A percentile compares a stretch with the other conserved stretches of the same genome.
phyloP scores from a whole-genome alignment of 2,329 filamentous ascomycete species.

The Hymenotorrendiella dingleyae region DNA sequence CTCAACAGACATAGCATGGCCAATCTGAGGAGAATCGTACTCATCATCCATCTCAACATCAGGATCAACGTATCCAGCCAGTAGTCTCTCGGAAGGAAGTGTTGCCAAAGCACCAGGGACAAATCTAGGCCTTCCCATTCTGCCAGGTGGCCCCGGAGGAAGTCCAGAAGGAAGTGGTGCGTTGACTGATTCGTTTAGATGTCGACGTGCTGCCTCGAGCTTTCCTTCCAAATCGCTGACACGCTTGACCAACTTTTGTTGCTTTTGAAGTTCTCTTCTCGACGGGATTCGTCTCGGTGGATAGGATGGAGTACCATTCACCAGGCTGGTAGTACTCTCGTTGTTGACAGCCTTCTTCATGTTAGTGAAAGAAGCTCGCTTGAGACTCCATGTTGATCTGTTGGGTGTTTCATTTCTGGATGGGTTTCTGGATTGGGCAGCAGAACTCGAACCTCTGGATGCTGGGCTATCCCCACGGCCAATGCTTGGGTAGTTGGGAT shows the following conservation, averaged over 20 bases:
- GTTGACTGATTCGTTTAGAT: slow-evolving; percentile 44
- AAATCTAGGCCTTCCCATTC: slow-evolving; percentile 32
- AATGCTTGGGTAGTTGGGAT: slow-evolving; percentile 12
- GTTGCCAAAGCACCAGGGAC: slow-evolving; percentile 37
- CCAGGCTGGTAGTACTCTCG: slow-evolving; percentile 6
- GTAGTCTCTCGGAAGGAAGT: slow-evolving; percentile 39
- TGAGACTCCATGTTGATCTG: slow-evolving; percentile 16
- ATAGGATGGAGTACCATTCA: slow-evolving; percentile 2
- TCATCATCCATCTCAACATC: slow-evolving; percentile 9
- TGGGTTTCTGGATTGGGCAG: slow-evolving; percentile 6
- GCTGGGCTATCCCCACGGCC: slow-evolving; percentile 1
- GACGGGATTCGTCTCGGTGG: slow-evolving; percentile 40
- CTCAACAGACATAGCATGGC: slow-evolving; percentile 13
- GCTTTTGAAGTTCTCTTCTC: slow-evolving; percentile 50
- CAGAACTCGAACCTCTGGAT: neutral
- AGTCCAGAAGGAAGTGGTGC: slow-evolving; percentile 32
- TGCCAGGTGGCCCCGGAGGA: slow-evolving; percentile 22
- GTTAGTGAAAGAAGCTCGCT: slow-evolving; percentile 16
- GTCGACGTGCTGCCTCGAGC: slow-evolving; percentile 46
- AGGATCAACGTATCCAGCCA: slow-evolving; percentile 30
- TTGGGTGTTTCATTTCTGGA: slow-evolving; percentile 12
- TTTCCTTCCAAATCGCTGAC: slow-evolving; percentile 56
- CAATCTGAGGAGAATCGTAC: slow-evolving; percentile 12
- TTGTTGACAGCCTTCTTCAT: slow-evolving; percentile 16
- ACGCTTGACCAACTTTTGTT: slow-evolving; percentile 51